phyloP scores from a whole-genome alignment of 2,329 filamentous ascomycete genomes.

The Calonectria pauciramosa region DNA sequence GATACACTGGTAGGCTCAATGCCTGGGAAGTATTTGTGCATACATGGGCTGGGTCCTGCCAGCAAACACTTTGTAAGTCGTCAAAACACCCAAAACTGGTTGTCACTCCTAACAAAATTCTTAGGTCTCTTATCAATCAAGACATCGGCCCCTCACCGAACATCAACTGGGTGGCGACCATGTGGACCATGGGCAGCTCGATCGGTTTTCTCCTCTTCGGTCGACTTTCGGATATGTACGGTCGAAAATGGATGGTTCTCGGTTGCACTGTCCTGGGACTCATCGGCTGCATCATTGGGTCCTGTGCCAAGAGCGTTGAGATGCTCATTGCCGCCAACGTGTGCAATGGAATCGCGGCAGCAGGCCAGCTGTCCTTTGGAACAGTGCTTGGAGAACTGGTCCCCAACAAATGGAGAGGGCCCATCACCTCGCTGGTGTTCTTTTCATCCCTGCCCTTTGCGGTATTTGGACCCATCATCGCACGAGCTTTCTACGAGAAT shows the following conservation, averaged over 20 bases:
- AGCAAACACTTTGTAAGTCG: slow-evolving; percentile 49
- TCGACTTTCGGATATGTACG: slow-evolving; percentile 59
- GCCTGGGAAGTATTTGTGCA: slow-evolving; percentile 49
- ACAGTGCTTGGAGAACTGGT: slow-evolving; percentile 59
- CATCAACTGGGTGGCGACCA: slow-evolving; percentile 51
- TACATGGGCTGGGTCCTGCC: slow-evolving; percentile 53
- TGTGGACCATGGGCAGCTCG: slow-evolving; percentile 54
- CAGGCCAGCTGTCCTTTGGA: slow-evolving; percentile 56
- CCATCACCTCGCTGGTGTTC: slow-evolving; percentile 54
- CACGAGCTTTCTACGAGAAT: slow-evolving; percentile 57
- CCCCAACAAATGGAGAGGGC: slow-evolving; percentile 56
- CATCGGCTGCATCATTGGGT: slow-evolving; percentile 54
- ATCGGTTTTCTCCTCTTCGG: slow-evolving; percentile 57
- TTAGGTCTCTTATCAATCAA: slow-evolving; percentile 46
- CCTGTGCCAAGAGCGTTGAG: slow-evolving; percentile 50
- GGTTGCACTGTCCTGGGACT: slow-evolving; percentile 49
- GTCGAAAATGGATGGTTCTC: slow-evolving; percentile 56
- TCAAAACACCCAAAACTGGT: neutral
- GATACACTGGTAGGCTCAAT: slow-evolving; percentile 43
- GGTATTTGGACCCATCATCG: slow-evolving; percentile 61
- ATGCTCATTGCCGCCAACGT: slow-evolving; percentile 54
- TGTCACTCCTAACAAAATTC: neutral
- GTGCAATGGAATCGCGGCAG: slow-evolving; percentile 54
- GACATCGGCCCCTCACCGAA: slow-evolving; percentile 48
- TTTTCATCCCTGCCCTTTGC: slow-evolving; percentile 57